phyloP scores from a whole-genome alignment of 306 rosid genomes.

The Cyclanthera cordifolia region DNA sequence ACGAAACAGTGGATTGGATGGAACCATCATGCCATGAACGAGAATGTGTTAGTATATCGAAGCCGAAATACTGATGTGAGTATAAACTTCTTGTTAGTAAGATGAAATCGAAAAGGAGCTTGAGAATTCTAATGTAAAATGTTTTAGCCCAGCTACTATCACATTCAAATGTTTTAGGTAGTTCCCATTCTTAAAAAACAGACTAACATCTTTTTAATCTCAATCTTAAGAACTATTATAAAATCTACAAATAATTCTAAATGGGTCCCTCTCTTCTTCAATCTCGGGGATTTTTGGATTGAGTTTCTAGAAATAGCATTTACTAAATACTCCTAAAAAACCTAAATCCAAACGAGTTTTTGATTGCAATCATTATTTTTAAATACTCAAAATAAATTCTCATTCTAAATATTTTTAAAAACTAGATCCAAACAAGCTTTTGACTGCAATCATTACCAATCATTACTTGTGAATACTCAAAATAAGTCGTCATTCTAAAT shows the following conservation, averaged over 20 bases:
- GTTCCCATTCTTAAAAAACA: neutral
- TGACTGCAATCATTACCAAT: too few relatives aligned
- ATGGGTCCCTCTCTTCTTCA: neutral
- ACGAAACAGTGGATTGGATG: slow-evolving; percentile 16
- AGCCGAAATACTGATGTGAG: neutral
- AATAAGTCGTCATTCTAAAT: too few relatives aligned
- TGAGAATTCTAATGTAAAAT: neutral
- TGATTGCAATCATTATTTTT: too few relatives aligned
- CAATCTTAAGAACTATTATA: neutral
- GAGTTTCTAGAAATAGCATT: too few relatives aligned
- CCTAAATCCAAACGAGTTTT: too few relatives aligned
- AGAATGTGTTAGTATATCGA: neutral
- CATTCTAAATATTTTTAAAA: too few relatives aligned
- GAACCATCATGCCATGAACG: neutral
- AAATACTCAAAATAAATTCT: too few relatives aligned
- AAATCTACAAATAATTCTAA: neutral
- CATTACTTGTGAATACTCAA: too few relatives aligned
- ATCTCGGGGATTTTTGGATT: too few relatives aligned
- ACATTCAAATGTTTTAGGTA: neutral
- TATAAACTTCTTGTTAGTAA: neutral
- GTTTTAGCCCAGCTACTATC: neutral
- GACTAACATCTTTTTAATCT: neutral
- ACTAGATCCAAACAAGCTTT: too few relatives aligned
- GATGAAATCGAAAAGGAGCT: neutral
- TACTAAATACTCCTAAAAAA: too few relatives aligned